A percentile compares a stretch with the other conserved stretches of the same genome.
Evolutionary conservation across 2,329 filamentous ascomycete species (phyloP).

Genomic region (Pestalotiopsis sp.): DNA sequence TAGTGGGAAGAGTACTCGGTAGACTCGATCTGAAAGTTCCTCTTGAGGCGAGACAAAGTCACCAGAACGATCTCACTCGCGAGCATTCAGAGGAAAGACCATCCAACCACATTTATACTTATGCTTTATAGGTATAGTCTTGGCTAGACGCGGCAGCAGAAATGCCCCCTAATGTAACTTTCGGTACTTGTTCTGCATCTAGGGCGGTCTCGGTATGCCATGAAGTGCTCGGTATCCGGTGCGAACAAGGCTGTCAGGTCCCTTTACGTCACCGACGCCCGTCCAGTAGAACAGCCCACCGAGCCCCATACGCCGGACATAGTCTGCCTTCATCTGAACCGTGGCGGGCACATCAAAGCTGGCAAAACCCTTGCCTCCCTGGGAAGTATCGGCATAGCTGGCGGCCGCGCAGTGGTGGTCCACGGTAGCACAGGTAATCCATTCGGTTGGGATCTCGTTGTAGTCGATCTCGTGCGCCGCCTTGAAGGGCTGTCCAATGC

Average conservation of each 20-base stretch:
- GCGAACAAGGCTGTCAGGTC: constrained; percentile 58
- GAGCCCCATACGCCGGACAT: constrained; percentile 55
- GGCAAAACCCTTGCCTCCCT: constrained; percentile 52
- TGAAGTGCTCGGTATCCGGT: constrained; percentile 61
- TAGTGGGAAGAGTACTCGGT: too few relatives aligned
- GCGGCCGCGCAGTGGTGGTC: constrained; percentile 58
- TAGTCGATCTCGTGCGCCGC: constrained; percentile 61
- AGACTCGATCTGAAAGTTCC: too few relatives aligned
- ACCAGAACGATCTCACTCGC: too few relatives aligned
- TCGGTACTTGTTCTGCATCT: too few relatives aligned
- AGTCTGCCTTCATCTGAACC: constrained; percentile 63
- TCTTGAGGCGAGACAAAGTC: too few relatives aligned
- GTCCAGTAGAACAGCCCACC: constrained; percentile 73
- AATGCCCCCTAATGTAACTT: too few relatives aligned
- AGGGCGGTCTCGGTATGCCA: constrained; percentile 16
- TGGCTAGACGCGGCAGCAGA: too few relatives aligned
- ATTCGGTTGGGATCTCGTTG: constrained; percentile 59
- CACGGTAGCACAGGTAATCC: constrained; percentile 40
- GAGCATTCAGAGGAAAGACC: too few relatives aligned
- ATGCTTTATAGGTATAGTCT: too few relatives aligned
- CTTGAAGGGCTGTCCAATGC: constrained; percentile 55
- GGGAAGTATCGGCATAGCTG: constrained; percentile 50
- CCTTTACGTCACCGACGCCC: constrained; percentile 59
- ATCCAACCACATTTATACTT: too few relatives aligned
- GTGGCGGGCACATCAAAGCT: constrained; percentile 67